Base-by-base conservation (phyloP, 441 rosid genomes). In the Erysimum pusillum region DNA sequence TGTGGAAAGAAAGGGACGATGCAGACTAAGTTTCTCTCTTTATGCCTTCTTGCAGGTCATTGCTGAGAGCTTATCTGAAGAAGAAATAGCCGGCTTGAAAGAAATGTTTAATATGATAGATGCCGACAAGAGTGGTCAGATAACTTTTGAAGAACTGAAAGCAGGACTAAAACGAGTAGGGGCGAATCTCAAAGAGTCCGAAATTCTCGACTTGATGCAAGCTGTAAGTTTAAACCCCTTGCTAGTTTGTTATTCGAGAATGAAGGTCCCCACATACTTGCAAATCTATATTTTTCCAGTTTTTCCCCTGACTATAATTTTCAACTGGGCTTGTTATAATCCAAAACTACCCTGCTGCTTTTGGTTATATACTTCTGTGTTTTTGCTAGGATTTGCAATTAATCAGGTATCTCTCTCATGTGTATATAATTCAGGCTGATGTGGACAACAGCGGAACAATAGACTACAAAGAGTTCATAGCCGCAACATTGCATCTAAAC, bases 61-160 rank as follows among this genome's bases (percentile, higher is more conserved):
- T 69, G 97, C 98, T 15, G 97, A 93, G 87, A 89, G 83, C 84
- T 85, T 95, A 71, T 93, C 99, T 6, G 97, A 93, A 76, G 98
- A 95, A 82, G 99, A 95, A 82, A 95, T 95, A 46, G 99, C 99
- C 45, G 99, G 99, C 57, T 83, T 95, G 65, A 93, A 86, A 79
- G 97, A 95, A 83, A 89, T 95, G 99, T 95, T 95, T 87, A 92
- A 89, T 79, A 94, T 92, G 98, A 92, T 94, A 74, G 98, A 94
- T 32, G 52, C 98, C 0, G 99, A 95, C 76, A 87, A 85, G 64
- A 93, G 96, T 71, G 99, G 99, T 79, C 94, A 90, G 79, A 95
- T 95, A 76, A 95, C 91, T 71, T 95, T 88, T 0, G 98, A 95
- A 78, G 98, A 95, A 82, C 93, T 95, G 28, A 90, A 95, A 85